phyloP scores from a whole-genome alignment of 2,329 filamentous ascomycete species.

The Elsinoe australis region DNA sequence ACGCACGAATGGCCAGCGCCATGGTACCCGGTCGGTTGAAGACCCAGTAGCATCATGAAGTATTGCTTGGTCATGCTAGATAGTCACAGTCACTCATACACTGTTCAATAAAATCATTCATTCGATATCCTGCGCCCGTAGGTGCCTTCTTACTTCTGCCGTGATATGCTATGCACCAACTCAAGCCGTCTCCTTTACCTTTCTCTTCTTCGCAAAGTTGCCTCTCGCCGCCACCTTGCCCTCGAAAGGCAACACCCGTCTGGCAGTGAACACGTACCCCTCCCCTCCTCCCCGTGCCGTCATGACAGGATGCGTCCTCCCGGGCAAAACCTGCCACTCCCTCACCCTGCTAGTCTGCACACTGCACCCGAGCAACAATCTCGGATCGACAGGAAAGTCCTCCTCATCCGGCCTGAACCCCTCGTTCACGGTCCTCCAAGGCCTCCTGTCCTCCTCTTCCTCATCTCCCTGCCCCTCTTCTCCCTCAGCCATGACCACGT shows the following conservation, averaged over 20 bases:
- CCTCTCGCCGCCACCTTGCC: slow-evolving; percentile 21
- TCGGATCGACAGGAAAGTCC: slow-evolving; percentile 83
- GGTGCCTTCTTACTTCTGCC: not conserved
- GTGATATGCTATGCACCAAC: too few relatives aligned
- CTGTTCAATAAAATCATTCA: too few relatives aligned
- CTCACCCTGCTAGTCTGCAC: slow-evolving; percentile 74
- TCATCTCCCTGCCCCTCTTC: not conserved
- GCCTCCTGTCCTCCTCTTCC: not conserved
- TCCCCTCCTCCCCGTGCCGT: slow-evolving; percentile 79
- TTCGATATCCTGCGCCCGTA: too few relatives aligned
- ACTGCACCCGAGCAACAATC: slow-evolving; percentile 67
- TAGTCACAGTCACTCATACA: too few relatives aligned
- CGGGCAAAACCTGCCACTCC: slow-evolving; percentile 84
- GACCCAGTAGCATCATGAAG: too few relatives aligned
- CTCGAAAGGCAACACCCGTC: slow-evolving; percentile 62
- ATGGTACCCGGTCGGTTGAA: too few relatives aligned
- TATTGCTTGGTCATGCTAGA: too few relatives aligned
- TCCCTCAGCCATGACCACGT: not conserved
- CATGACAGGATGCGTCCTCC: slow-evolving; percentile 90
- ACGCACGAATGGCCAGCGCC: too few relatives aligned
- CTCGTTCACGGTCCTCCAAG: not conserved
- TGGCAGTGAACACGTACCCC: slow-evolving; percentile 81
- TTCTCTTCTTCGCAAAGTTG: slow-evolving; percentile 21
- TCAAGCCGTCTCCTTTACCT: slow-evolving; percentile 3
- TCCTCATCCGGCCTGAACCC: slow-evolving; percentile 35